Base-by-base conservation (phyloP, 2,329 filamentous ascomycete genomes). In the Geosmithia flava region DNA sequence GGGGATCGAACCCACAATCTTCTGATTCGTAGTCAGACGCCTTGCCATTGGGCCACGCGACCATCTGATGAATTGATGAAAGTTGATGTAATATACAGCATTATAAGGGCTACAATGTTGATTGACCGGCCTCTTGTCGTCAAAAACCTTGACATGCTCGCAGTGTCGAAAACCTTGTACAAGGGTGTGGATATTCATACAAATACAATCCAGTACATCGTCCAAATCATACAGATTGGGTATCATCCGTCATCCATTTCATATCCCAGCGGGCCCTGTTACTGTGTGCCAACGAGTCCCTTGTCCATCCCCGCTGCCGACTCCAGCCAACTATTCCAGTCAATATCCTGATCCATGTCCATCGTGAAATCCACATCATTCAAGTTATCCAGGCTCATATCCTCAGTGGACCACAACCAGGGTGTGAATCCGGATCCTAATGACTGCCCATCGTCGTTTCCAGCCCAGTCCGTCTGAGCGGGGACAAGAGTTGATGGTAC, bases 311-410 rank as follows among this genome's bases (percentile, higher is more conserved):
- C 56, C 13, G 54, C 54, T 2, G 61, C 62, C 16, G 59, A 62
- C 33, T 61, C 56, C 3, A 68, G 47, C 64, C 65, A 68, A 11
- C 53, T 53, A 30, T 63, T 58, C 65, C 65, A 68, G 45, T 68
- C 56, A 1, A 67, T 51, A 0, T 58, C 57, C 0, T 47, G 52
- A 3, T 62, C 60, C 5, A 63, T 50, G 8, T 65, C 58, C 50
- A 64, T 55, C 23, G 61, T 56, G 1, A 59, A 47, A 47, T 60
- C 52, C 1, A 59, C 20, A 5, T 56, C 53, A 3, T 46, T 51
- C 37, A 62, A 59, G 0, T 55, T 47, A 11, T 63, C 58, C 1
- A 50, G 42, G 1, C 51, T 50, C 0, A 57, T 52, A 3, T 64
- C 61, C 5, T 50, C 44, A 30, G 60, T 59, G 3, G 56, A 55